Evolutionary conservation across 257 asterid species (phyloP).

Genomic region (Solanum pinnatisectum): DNA sequence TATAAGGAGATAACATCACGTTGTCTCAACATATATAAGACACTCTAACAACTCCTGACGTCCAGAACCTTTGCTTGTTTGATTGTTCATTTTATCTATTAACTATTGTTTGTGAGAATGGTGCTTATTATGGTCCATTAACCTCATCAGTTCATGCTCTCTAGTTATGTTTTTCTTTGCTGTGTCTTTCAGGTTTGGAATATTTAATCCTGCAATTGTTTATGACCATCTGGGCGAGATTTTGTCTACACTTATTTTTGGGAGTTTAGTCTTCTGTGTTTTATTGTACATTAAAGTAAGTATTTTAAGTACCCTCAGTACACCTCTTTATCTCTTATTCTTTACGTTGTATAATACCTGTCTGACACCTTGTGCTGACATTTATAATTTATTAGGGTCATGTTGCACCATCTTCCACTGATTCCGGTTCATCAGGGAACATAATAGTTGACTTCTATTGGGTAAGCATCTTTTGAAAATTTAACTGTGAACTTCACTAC

Average conservation of each 20-base stretch:
- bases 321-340: background rate
- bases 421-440: constrained; percentile 90
- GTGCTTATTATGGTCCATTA: background rate
- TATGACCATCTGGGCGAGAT: constrained; percentile 94
- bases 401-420: constrained; percentile 82
- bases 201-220: constrained; percentile 80
- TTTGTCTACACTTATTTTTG: constrained; percentile 74
- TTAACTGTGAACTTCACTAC: background rate
- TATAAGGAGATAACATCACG: background rate
- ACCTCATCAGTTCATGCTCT: background rate
- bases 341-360: background rate
- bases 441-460: constrained; percentile 86
- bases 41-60: background rate
- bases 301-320: background rate
- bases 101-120: background rate
- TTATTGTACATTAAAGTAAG: constrained; percentile 79
- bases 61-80: background rate
- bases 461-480: constrained; percentile 36
- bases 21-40: background rate
- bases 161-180: background rate
- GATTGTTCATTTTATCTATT: background rate
- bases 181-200: constrained; percentile 53
- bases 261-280: constrained; percentile 76
- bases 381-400: constrained; percentile 43
- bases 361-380: constrained; percentile 21